A percentile compares a stretch with the other conserved stretches of the same genome.
Evolutionary conservation across 345 rosid genomes (phyloP).

Genomic region (Trapa bicornis): DNA sequence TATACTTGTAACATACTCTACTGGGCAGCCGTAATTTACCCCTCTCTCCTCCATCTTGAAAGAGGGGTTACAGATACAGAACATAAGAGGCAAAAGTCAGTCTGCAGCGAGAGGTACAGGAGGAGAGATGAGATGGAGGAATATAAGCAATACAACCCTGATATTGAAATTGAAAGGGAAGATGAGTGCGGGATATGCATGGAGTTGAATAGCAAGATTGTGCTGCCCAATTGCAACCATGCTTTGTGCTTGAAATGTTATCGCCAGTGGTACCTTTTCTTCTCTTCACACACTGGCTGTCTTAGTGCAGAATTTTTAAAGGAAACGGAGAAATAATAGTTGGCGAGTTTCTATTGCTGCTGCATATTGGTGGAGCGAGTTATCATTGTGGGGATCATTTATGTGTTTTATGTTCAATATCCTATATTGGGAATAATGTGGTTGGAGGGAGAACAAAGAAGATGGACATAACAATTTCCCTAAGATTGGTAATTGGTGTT

Average conservation of each 20-base stretch:
- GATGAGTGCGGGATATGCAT: conserved; percentile 69
- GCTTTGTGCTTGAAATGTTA: conserved; percentile 59
- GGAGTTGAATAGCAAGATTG: conserved; percentile 50
- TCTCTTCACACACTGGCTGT: conserved; percentile 7
- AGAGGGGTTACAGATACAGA: conserved; percentile 48
- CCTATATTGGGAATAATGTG: background rate
- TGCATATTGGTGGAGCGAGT: background rate
- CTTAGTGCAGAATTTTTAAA: background rate
- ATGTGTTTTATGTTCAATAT: background rate
- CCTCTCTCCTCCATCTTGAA: conserved; percentile 49
- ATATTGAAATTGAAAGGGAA: conserved; percentile 43
- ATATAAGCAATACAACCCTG: conserved; percentile 16
- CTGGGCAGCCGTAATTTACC: conserved; percentile 49
- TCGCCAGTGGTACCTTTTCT: conserved; percentile 39
- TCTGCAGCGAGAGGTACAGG: conserved; percentile 43
- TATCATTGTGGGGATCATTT: background rate
- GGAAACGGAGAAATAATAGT: background rate
- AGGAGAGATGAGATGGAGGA: conserved; percentile 40
- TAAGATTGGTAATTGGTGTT: background rate
- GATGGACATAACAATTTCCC: no score
- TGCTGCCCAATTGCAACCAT: conserved; percentile 53
- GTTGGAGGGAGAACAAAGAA: background rate
- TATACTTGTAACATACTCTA: background rate
- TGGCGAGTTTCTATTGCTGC: background rate
- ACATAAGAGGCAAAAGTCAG: conserved; percentile 42